Conservation (phyloP, 108 stramenopile species). For the Nitzschia palea region DNA sequence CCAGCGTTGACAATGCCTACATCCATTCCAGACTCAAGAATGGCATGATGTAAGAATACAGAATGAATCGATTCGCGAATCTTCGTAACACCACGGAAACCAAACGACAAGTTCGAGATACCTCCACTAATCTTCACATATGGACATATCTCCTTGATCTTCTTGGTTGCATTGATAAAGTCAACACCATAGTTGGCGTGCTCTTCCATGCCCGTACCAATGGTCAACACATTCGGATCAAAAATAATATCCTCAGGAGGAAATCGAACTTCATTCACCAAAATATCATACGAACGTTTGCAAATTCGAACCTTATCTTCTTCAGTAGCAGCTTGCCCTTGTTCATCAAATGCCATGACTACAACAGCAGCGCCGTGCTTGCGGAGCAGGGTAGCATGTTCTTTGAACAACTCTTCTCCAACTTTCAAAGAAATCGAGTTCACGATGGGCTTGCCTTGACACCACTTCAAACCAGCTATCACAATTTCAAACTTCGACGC, state of each 20-base stretch:
- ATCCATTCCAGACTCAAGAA: constrained; percentile 96
- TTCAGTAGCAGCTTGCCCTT: constrained; percentile 97
- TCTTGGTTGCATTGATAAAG: constrained; percentile 93
- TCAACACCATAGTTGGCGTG: constrained; percentile 97
- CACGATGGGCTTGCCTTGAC: constrained; percentile 96
- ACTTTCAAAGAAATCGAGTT: constrained; percentile 99
- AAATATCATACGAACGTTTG: constrained; percentile 98
- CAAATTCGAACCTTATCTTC: constrained; percentile 98
- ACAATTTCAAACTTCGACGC: constrained; percentile 99
- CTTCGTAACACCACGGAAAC: constrained; percentile 95
- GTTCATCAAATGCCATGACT: constrained; percentile 99
- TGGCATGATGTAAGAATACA: constrained; percentile 95
- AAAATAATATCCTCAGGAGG: constrained; percentile 99
- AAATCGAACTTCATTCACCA: constrained; percentile 93
- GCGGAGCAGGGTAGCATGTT: constrained; percentile 93
- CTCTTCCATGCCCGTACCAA: constrained; percentile 99
- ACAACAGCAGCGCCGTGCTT: constrained; percentile 98
- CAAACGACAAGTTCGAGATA: constrained; percentile 98
- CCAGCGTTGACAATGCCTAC: constrained; percentile 99
- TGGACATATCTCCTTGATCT: constrained; percentile 96
- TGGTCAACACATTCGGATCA: constrained; percentile 98
- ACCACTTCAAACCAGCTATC: constrained; percentile 94
- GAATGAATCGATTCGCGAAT: constrained; percentile 99
- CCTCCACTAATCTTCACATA: constrained; percentile 98
- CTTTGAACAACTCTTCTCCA: constrained; percentile 96